Evolutionary conservation across 345 rosid genomes (phyloP).

Genomic region (Aegle marmelos): DNA sequence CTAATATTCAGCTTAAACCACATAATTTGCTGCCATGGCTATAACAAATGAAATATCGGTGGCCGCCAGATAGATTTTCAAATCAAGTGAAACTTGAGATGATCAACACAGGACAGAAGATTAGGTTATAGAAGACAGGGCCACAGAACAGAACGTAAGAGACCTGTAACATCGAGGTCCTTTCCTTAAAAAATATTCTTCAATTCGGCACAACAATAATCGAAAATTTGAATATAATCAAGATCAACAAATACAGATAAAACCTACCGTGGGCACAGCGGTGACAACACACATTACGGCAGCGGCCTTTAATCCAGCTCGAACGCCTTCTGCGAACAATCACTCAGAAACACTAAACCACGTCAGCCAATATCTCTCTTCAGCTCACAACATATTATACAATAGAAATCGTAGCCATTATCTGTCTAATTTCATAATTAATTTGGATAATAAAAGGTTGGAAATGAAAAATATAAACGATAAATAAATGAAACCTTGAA

Average conservation of each 20-base stretch:
- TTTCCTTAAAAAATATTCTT: not conserved
- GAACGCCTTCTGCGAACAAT: slow-evolving; percentile 44
- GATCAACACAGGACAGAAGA: not conserved
- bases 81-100: not conserved
- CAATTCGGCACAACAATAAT: not conserved
- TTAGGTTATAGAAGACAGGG: no score
- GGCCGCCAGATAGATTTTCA: not conserved
- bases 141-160: not conserved
- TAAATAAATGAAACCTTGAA: slow-evolving; percentile 28
- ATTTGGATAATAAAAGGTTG: not conserved
- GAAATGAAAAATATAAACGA: no score
- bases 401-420: no score
- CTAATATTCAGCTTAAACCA: not conserved
- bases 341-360: not conserved
- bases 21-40: not conserved
- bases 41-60: not conserved
- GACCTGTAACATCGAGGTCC: not conserved
- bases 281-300: slow-evolving; percentile 34
- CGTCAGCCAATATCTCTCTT: not conserved
- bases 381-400: no score
- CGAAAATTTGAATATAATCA: not conserved
- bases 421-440: no score
- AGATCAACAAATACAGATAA: not conserved
- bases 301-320: slow-evolving; percentile 65
- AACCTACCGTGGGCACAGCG: slow-evolving; percentile 57